Base-by-base conservation (phyloP, 2,329 filamentous ascomycete species). In the Epichloe amarillans region DNA sequence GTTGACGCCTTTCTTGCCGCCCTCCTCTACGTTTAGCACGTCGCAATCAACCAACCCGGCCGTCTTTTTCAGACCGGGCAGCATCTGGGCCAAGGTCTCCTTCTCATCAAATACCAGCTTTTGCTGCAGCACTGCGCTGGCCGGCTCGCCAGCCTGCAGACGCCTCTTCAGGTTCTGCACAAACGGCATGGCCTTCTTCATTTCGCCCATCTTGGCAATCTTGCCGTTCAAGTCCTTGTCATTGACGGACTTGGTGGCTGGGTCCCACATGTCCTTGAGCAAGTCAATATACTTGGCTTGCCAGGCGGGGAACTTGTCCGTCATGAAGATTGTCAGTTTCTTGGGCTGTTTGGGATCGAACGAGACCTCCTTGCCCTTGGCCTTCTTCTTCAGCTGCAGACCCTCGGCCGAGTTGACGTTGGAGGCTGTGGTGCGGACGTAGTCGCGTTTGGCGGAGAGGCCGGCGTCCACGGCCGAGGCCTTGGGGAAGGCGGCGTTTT, bases 111-210 rank as follows among this genome's bases (percentile, higher is more conserved):
- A 98, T 1, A 80, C 76, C 54, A 98, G 74, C 69, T 91, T 88
- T 57, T 89, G 79, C 63, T 91, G 82, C 62, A 97, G 83, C 10
- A 96, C 88, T 2, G 70, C 74, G 23, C 77, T 73, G 2, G 80
- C 71, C 14, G 74, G 70, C 68, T 91, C 81, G 54, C 86, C 84
- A 47, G 76, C 74, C 52, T 88, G 75, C 51, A 98, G 77, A 49
- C 87, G 81, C 67, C 80, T 86, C 83, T 96, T 96, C 53, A 97
- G 73, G 6, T 67, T 71, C 71, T 97, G 90, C 47, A 96, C 83
- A 63, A 96, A 97, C 0, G 93, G 93, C 91, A 97, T 97, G 2
- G 89, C 91, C 72, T 94, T 93, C 80, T 97, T 98, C 77, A 89
- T 88, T 70, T 94, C 87, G 42, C 82, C 82, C 62, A 88, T 75